A percentile compares a stretch with the other conserved stretches of the same genome.
Evolutionary conservation across 192 early-diverging fungal genomes (phyloP).

Genomic region (Backusella australiensis): DNA sequence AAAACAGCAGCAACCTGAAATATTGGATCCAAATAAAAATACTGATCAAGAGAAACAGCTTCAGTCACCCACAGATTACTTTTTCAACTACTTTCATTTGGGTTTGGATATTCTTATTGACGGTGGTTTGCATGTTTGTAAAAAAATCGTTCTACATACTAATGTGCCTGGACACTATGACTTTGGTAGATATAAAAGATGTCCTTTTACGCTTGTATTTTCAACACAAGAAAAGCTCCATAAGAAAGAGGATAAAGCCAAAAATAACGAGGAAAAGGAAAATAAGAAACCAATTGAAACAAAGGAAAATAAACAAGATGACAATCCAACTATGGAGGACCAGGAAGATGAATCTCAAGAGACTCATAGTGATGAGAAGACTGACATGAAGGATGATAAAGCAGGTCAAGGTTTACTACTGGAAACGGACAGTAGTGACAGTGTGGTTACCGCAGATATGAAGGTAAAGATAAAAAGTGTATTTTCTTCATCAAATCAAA

Average conservation of each 20-base stretch:
- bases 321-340: background rate
- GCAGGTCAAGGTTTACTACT: background rate
- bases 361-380: background rate
- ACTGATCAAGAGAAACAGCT: conserved; percentile 11
- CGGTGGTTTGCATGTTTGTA: conserved; percentile 57
- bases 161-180: conserved; percentile 70
- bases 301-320: background rate
- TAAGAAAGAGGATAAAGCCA: background rate
- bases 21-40: background rate
- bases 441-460: conserved; percentile 20
- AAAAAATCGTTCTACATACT: conserved; percentile 69
- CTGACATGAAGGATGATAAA: background rate
- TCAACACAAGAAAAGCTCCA: background rate
- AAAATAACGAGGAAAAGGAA: background rate
- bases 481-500: background rate
- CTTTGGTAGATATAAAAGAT: conserved; percentile 59
- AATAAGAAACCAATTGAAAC: background rate
- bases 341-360: background rate
- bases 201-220: conserved; percentile 47
- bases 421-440: conserved; percentile 10
- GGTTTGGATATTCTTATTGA: conserved; percentile 75
- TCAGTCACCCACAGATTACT: conserved; percentile 56
- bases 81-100: conserved; percentile 73
- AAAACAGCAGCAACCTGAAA: background rate
- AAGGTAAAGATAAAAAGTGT: conserved; percentile 19